Conservation (phyloP, 106 monocot genomes). For the Dioscorea zingiberensis region DNA sequence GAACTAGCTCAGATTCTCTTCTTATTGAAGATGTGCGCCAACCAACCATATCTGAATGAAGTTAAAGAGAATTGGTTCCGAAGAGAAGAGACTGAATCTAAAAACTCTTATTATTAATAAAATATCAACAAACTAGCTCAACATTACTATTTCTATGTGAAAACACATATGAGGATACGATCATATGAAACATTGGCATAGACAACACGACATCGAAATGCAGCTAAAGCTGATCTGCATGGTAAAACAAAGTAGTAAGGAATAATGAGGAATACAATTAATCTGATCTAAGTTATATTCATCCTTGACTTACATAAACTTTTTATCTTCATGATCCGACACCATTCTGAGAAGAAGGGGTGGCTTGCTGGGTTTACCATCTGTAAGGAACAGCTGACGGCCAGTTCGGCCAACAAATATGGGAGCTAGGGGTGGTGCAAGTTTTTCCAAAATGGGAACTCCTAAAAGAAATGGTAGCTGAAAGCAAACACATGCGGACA, state of each 20-base stretch:
- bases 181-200: slow-evolving; percentile 99
- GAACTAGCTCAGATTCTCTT: slow-evolving; percentile 75
- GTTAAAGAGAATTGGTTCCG: slow-evolving; percentile 36
- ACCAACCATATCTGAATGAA: slow-evolving; percentile 83
- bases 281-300: neutral
- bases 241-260: neutral
- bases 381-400: slow-evolving; percentile 84
- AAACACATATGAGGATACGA: slow-evolving; percentile 60
- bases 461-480: slow-evolving; percentile 98
- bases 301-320: slow-evolving; percentile 58
- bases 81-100: neutral
- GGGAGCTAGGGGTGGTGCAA: slow-evolving; percentile 81
- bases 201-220: slow-evolving; percentile 59
- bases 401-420: slow-evolving; percentile 78
- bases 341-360: slow-evolving; percentile 92
- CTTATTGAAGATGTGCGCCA: slow-evolving; percentile 98
- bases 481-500: slow-evolving; percentile 4
- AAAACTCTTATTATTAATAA: no score
- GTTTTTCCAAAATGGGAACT: slow-evolving; percentile 78
- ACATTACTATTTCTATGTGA: no score
- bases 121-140: no score
- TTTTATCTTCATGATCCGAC: slow-evolving; percentile 70
- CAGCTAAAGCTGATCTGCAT: slow-evolving; percentile 78
- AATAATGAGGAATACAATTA: neutral
- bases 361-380: slow-evolving; percentile 68